Conservation (phyloP, 1,284 basidiomycete species). For the Mycocalia duriaeana region DNA sequence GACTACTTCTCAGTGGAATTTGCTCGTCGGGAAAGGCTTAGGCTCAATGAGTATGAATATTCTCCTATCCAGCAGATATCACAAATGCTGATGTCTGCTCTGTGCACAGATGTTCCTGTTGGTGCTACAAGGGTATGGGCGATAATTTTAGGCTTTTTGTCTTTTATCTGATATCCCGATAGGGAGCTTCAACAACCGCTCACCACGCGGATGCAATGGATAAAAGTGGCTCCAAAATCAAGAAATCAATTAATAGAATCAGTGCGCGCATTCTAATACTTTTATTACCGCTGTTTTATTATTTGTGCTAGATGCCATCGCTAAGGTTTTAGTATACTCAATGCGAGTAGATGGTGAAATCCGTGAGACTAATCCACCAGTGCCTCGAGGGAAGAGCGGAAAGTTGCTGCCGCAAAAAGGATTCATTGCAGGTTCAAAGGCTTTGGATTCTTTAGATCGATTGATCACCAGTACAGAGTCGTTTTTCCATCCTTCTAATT, state of each 20-base stretch:
- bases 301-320: constrained; percentile 61
- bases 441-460: constrained; percentile 85
- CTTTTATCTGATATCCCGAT: constrained; percentile 1
- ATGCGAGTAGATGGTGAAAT: constrained; percentile 81
- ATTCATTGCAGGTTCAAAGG: constrained; percentile 83
- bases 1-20: constrained; percentile 80
- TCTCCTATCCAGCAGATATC: neutral
- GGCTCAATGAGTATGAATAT: constrained; percentile 75
- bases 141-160: neutral
- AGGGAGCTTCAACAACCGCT: constrained; percentile 63
- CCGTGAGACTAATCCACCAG: constrained; percentile 34
- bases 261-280: constrained; percentile 37
- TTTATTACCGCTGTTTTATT: constrained; percentile 7
- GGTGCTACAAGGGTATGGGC: constrained; percentile 54
- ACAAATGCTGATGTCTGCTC: constrained; percentile 5
- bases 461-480: constrained; percentile 91
- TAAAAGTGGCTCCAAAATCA: constrained; percentile 69
- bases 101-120: constrained; percentile 63
- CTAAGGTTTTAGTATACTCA: constrained; percentile 87
- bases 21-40: constrained; percentile 84
- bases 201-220: constrained; percentile 65
- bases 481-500: constrained; percentile 88
- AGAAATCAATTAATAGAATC: constrained; percentile 71
- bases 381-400: constrained; percentile 24
- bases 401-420: constrained; percentile 33